A percentile compares a stretch with the other conserved stretches of the same genome.
These are phyloP conservation scores for Arabis alpina DNA, from an alignment of 345 rosid species.

Conservation along the genomic window DNA sequence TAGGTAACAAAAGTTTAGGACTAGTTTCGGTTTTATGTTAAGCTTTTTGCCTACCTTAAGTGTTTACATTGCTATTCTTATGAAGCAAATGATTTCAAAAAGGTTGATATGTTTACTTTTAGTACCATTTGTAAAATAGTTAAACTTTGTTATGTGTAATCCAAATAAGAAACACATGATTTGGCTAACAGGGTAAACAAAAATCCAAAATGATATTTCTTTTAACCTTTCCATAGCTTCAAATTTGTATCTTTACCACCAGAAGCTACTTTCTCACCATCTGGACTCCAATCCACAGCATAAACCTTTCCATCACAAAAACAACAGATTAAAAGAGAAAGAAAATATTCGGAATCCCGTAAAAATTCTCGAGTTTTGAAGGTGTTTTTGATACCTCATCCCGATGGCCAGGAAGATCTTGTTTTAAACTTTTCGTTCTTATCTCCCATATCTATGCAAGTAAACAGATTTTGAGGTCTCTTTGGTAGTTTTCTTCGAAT, in stretches of 20 bases:
- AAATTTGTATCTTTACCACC: constrained; percentile 89
- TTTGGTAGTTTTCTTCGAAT: too few relatives aligned
- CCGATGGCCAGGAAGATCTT: constrained; percentile 94
- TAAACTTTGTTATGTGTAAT: too few relatives aligned
- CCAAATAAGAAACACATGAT: too few relatives aligned
- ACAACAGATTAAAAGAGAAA: constrained; percentile 10
- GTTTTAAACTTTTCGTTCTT: constrained; percentile 73
- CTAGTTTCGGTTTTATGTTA: neutral
- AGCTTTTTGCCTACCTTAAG: neutral
- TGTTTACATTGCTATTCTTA: neutral
- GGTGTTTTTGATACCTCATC: constrained; percentile 63
- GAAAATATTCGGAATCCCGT: neutral
- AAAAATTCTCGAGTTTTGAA: neutral
- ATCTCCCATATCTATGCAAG: constrained; percentile 75
- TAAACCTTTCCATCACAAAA: constrained; percentile 53
- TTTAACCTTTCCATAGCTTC: constrained; percentile 93
- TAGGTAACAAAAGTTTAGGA: constrained; percentile 13
- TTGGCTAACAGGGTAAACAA: neutral
- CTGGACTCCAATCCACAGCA: constrained; percentile 99
- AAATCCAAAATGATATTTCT: neutral
- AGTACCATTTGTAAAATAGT: too few relatives aligned
- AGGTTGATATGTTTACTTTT: neutral
- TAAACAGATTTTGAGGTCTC: constrained; percentile 7
- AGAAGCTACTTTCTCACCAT: constrained; percentile 97
- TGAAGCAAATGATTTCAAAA: neutral